Evolutionary conservation across 1,284 basidiomycete species (phyloP).

Genomic region (Puccinia novopanici): DNA sequence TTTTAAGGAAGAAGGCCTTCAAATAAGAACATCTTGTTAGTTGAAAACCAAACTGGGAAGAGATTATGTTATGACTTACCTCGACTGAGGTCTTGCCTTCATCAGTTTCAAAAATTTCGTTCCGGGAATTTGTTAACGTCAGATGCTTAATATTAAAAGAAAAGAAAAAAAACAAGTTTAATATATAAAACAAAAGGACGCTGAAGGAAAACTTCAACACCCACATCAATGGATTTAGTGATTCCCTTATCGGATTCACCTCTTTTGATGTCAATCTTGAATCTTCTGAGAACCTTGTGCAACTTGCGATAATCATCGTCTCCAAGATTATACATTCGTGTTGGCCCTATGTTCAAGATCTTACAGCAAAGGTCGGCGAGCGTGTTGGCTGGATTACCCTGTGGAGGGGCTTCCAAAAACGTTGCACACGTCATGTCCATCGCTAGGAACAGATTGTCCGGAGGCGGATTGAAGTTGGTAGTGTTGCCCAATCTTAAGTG

Average conservation of each 20-base stretch:
- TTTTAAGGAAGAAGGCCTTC: conserved; percentile 22
- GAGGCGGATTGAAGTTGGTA: background rate
- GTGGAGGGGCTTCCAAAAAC: conserved; percentile 6
- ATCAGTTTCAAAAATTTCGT: conserved; percentile 35
- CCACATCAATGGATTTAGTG: conserved; percentile 26
- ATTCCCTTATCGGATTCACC: conserved; percentile 16
- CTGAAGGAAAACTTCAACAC: background rate
- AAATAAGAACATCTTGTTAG: too few species aligned
- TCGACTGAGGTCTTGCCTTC: conserved; percentile 16
- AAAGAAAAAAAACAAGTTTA: background rate
- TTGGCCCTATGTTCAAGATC: background rate
- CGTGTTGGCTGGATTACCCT: conserved; percentile 7
- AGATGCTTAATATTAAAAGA: conserved; percentile 12
- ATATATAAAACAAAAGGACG: too few species aligned
- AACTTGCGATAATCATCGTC: conserved; percentile 18
- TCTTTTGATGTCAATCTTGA: conserved; percentile 30
- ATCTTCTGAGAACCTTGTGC: conserved; percentile 1
- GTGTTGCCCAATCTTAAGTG: conserved; percentile 26
- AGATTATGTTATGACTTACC: too few species aligned
- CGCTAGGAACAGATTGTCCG: conserved; percentile 32
- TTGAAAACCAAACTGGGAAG: too few species aligned
- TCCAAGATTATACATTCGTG: background rate
- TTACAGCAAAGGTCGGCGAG: conserved; percentile 27
- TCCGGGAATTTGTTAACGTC: conserved; percentile 23
- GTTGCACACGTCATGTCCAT: conserved; percentile 39